Evolutionary conservation across 2,329 filamentous ascomycete genomes (phyloP), one percentile per base, ranked within the genome.

Genomic region (Xylaria polymorpha): DNA sequence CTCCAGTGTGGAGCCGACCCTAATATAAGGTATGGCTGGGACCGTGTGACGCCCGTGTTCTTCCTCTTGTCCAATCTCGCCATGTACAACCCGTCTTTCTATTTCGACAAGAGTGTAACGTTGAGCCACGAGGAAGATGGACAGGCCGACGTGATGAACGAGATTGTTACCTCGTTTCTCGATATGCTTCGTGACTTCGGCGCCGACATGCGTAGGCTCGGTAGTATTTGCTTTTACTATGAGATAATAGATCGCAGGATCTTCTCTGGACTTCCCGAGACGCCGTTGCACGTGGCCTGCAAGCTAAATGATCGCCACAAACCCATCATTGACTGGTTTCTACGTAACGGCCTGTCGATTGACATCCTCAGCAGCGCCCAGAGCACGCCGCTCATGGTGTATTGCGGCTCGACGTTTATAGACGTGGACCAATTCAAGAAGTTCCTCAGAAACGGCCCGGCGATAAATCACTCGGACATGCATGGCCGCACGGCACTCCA

Each of bases 401-500:
- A 68, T 48, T 72, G 67, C 35, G 9, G 4, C 12, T 61, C 53
- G 0, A 14, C 4, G 9, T 63, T 67, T 41, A 18, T 14, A 1
- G 41, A 61, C 22, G 3, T 55, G 1, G 48, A 61, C 6, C 14
- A 35, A 14, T 67, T 71, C 20, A n/a, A 32, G 14, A 2, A 32
- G 7, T 72, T 72, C 29, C 39, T 72, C n/a, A 12, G n/a, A 1
- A 18, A 12, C 15, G n/a, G 55, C 2, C 56, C 64, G 4, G 2
- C 14, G 3, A 18, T 70, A 37, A 66, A 72, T 51, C 35, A 43
- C 18, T 37, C 50, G n/a, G 62, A 66, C n/a, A 51, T 15, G 4
- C 4, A 25, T 3, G 64, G 68, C 10, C 39, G 39, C 18, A 72
- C 70, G 1, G 70, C 68, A 3, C 68, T 72, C 9, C 70, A 72